phyloP scores from a whole-genome alignment of 108 stramenopile genomes.

The Chaetoceros muelleri region DNA sequence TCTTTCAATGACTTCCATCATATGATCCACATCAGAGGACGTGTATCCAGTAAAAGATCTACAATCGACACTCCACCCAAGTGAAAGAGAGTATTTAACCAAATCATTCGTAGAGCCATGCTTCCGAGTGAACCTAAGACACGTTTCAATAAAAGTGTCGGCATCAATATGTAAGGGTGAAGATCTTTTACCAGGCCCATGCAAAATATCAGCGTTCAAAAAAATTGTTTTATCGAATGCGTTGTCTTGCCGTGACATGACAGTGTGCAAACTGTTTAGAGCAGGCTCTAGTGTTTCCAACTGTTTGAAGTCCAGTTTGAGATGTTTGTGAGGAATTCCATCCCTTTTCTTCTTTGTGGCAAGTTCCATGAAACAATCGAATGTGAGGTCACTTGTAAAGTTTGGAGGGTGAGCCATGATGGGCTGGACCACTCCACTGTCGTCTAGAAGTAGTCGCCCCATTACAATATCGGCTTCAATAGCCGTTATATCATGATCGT shows the following conservation, averaged over 20 bases:
- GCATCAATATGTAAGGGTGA: conserved; percentile 8
- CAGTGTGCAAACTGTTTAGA: conserved; percentile 2
- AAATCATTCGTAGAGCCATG: not conserved
- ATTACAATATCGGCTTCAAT: conserved; percentile 37
- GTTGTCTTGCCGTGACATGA: not conserved
- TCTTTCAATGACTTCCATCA: conserved; percentile 15
- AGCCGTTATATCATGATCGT: conserved; percentile 23
- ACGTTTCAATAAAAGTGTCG: conserved; percentile 19
- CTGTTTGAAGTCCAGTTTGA: conserved; percentile 53
- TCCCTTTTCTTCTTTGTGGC: not conserved
- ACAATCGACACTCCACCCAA: conserved; percentile 27
- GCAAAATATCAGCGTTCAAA: conserved; percentile 44
- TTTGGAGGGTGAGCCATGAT: conserved; percentile 36
- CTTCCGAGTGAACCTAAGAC: conserved; percentile 11
- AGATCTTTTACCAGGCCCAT: conserved; percentile 20
- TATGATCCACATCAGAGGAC: conserved; percentile 10
- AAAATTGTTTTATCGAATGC: conserved; percentile 7
- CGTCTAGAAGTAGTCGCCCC: not conserved
- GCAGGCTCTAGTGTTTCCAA: conserved; percentile 23
- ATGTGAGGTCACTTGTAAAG: conserved; percentile 16
- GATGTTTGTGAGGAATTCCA: conserved; percentile 12
- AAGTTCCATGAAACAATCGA: conserved; percentile 8
- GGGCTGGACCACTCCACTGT: conserved; percentile 1
- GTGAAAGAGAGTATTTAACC: conserved; percentile 17
- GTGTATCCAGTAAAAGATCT: conserved; percentile 10